Conservation (phyloP, 345 rosid species). For the Passiflora organensis region DNA sequence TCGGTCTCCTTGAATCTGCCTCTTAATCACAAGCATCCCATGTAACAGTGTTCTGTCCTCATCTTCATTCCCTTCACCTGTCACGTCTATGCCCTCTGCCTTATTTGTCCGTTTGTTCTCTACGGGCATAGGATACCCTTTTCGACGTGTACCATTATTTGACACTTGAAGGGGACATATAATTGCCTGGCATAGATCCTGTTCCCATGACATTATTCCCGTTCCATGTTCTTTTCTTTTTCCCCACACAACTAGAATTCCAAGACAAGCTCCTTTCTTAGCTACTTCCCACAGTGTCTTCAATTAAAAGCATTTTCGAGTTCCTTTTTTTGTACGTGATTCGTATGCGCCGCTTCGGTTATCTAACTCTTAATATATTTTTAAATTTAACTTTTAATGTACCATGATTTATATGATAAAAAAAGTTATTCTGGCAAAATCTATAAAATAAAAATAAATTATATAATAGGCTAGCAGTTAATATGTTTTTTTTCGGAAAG, state of each 20-base stretch:
- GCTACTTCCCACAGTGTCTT: neutral
- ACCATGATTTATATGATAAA: too few relatives aligned
- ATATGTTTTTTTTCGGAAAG: neutral
- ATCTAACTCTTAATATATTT: too few relatives aligned
- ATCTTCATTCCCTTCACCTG: conserved; percentile 7
- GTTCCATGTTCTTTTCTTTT: neutral
- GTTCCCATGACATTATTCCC: neutral
- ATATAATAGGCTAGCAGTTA: neutral
- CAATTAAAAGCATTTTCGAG: too few relatives aligned
- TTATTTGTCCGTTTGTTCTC: conserved; percentile 21
- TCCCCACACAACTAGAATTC: neutral
- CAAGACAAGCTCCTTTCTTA: neutral
- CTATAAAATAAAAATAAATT: neutral
- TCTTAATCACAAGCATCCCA: conserved; percentile 8
- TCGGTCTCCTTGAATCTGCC: too few relatives aligned
- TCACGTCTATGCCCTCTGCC: conserved; percentile 16
- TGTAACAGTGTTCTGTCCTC: neutral
- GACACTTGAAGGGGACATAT: conserved; percentile 9
- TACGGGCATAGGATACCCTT: conserved; percentile 37
- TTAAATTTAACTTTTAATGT: too few relatives aligned
- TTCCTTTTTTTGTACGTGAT: too few relatives aligned
- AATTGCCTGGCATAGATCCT: conserved; percentile 6
- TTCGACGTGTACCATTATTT: conserved; percentile 16
- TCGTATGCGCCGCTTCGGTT: too few relatives aligned
- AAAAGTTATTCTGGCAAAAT: too few relatives aligned